A percentile compares a stretch with the other conserved stretches of the same genome.
Evolutionary conservation across 805 yeast species (phyloP).

Genomic region (Candida alai): DNA sequence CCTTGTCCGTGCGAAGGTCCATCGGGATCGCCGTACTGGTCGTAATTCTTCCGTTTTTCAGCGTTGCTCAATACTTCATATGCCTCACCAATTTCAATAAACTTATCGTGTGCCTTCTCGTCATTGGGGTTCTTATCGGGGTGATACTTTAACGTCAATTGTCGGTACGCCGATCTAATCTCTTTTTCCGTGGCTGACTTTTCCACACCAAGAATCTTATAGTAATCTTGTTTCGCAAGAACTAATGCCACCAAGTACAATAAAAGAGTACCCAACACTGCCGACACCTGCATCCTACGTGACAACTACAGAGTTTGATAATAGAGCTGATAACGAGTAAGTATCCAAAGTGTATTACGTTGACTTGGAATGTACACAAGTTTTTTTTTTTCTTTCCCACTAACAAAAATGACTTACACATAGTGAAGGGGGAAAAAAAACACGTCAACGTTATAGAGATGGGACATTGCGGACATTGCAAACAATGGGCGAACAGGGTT

Average conservation of each 20-base stretch:
- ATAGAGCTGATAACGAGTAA: too few species aligned
- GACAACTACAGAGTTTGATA: too few species aligned
- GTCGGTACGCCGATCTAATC: conserved; percentile 81
- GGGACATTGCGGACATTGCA: too few species aligned
- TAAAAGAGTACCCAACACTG: conserved; percentile 3
- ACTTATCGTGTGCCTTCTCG: conserved; percentile 79
- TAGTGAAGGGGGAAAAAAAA: too few species aligned
- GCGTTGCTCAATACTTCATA: conserved; percentile 77
- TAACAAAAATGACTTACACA: too few species aligned
- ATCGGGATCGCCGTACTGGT: conserved; percentile 70
- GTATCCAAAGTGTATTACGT: too few species aligned
- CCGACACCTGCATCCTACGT: conserved; percentile 3
- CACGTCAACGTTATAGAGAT: too few species aligned
- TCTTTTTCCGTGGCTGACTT: conserved; percentile 72
- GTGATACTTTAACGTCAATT: conserved; percentile 78
- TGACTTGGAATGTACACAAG: too few species aligned
- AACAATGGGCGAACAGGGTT: too few species aligned
- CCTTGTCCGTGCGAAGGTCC: conserved; percentile 31
- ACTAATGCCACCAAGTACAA: conserved; percentile 5
- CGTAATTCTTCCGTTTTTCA: conserved; percentile 67
- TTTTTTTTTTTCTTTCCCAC: too few species aligned
- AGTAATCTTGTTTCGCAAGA: conserved; percentile 40
- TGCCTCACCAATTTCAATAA: conserved; percentile 90
- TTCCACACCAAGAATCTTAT: conserved; percentile 63
- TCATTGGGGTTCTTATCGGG: conserved; percentile 86